Evolutionary conservation across 768 basidiomycete genomes (phyloP), one percentile per base, ranked within the genome.

Genomic region (Strobilomyces dryophilus): DNA sequence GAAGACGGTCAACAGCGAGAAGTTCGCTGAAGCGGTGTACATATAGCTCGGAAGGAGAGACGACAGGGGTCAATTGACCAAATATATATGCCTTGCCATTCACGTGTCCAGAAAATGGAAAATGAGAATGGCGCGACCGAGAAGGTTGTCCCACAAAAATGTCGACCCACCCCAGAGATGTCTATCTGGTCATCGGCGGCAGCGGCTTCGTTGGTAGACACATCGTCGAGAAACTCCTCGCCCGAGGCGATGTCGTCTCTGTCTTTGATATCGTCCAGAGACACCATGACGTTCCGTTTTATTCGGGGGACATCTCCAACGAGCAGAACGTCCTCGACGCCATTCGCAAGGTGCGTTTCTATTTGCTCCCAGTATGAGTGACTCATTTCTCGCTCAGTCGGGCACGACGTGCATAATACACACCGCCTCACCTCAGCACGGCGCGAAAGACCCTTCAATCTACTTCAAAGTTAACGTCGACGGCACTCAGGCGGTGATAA

Each of bases 401-500:
- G 83, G 84, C 36, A 79, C 92, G 26, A 94, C 92, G 0, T 91
- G 89, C 62, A 89, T 98, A 57, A 92, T 99, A 56, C 97, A 99
- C 69, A 98, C 95, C 10, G 97, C 95, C 17, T 95, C 94, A 8
- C 85, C 84, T 0, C 82, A 82, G 6, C 87, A 84, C 59, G 89
- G 81, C 14, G 79, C 76, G 47, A 80, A 81, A 51, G 77, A 89
- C 58, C 76, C 82, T 0, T 82, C 82, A 2, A 66, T 98, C 10
- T 97, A 90, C 74, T 85, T 82, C 72, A 92, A 89, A 66, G 95
- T 99, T 62, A 98, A 98, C 66, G 92, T 98, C 5, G 84, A 92
- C 36, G 95, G 94, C 8, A 95, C 94, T 1, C 81, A 80, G 60
- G 83, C 89, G 0, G 79, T 98, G 41, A 87, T 99, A 65, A 82